These are phyloP conservation scores for Phytophthora syringae DNA, from an alignment of 352 stramenopile genomes.

Conservation along the genomic window DNA sequence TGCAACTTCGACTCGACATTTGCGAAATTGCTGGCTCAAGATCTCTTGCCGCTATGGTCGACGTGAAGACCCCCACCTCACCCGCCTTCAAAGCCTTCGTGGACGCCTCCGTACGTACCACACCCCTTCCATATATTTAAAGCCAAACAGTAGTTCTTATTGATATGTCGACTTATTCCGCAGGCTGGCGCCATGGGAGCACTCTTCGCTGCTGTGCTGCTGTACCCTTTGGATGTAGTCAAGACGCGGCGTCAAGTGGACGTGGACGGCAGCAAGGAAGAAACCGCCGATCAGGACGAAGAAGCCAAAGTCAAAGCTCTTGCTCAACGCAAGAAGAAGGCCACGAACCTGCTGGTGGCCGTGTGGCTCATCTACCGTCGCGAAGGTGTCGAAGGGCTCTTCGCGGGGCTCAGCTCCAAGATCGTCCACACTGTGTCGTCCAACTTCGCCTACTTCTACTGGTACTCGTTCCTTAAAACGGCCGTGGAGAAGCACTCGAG, in stretches of 20 bases:
- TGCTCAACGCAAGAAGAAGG: slow-evolving; percentile 44
- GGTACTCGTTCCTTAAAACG: slow-evolving; percentile 84
- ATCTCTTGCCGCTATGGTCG: slow-evolving; percentile 33
- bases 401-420: slow-evolving; percentile 78
- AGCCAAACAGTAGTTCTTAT: too few relatives aligned
- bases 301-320: slow-evolving; percentile 34
- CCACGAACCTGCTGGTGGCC: slow-evolving; percentile 57
- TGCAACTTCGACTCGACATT: slow-evolving; percentile 37
- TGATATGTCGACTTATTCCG: slow-evolving; percentile 9
- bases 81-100: slow-evolving; percentile 81
- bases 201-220: slow-evolving; percentile 72
- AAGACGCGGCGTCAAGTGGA: slow-evolving; percentile 79
- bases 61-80: slow-evolving; percentile 34
- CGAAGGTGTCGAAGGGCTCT: slow-evolving; percentile 68
- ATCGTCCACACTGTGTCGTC: slow-evolving; percentile 76
- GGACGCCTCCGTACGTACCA: slow-evolving; percentile 70
- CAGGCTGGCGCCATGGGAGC: slow-evolving; percentile 80
- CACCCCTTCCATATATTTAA: too few relatives aligned
- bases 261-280: slow-evolving; percentile 42
- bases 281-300: slow-evolving; percentile 16
- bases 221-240: slow-evolving; percentile 81
- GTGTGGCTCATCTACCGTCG: slow-evolving; percentile 74
- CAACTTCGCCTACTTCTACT: slow-evolving; percentile 90
- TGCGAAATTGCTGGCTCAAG: slow-evolving; percentile 32
- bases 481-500: slow-evolving; percentile 56